Evolutionary conservation across 1,284 basidiomycete species (phyloP).

Genomic region (Melampsora americana): DNA sequence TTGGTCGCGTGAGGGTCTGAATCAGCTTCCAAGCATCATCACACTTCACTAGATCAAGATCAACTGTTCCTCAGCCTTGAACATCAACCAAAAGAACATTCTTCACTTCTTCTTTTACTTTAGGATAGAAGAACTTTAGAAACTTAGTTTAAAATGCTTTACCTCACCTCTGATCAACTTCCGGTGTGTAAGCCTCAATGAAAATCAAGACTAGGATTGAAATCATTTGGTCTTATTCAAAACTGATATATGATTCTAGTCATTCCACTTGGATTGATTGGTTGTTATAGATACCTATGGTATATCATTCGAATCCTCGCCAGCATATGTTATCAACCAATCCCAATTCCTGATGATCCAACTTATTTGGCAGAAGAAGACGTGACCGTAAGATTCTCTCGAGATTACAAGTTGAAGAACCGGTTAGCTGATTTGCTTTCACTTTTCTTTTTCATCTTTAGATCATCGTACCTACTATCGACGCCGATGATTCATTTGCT

Average conservation of each 20-base stretch:
- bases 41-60: too few species aligned
- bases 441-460: background rate
- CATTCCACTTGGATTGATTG: conserved; percentile 83
- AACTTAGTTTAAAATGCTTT: conserved; percentile 52
- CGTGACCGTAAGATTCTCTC: conserved; percentile 61
- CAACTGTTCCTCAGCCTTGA: too few species aligned
- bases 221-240: background rate
- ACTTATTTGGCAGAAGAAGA: conserved; percentile 83
- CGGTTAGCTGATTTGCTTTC: background rate
- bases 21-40: too few species aligned
- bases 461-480: conserved; percentile 82
- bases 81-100: too few species aligned
- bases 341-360: conserved; percentile 78
- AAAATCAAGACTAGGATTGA: background rate
- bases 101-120: too few species aligned
- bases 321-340: conserved; percentile 71
- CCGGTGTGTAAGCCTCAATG: conserved; percentile 64
- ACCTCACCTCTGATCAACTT: conserved; percentile 74
- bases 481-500: conserved; percentile 89
- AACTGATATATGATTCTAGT: conserved; percentile 58
- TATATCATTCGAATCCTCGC: conserved; percentile 76
- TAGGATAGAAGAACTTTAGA: too few species aligned
- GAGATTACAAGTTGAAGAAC: background rate
- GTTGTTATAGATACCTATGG: conserved; percentile 87
- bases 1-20: too few species aligned